Evolutionary conservation across 116 monocot genomes (phyloP), one percentile per base, ranked within the genome.

Genomic region (Iris pallida): DNA sequence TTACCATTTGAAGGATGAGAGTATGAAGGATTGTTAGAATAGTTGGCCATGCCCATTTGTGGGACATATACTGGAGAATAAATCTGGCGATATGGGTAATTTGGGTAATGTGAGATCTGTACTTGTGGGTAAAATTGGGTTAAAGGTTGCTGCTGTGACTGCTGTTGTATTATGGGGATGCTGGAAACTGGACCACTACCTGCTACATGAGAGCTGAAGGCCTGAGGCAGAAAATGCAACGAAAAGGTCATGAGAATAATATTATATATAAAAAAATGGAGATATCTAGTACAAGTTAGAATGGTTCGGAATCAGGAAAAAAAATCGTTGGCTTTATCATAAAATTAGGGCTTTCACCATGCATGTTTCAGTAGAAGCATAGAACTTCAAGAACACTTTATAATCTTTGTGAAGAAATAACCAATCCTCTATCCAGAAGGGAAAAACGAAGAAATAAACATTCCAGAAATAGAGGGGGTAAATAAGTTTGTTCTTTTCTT

Each of bases 81-180:
- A 63, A 92, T 64, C 13, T 88, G 91, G 13, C 88, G 88, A 20
- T 83, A 88, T 8, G 88, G 88, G 16, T 85, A 88, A 74, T 83
- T 88, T 65, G 86, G 75, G 59, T 64, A 92, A 47, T 85, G 85
- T 41, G 88, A 72, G 58, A 92, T 70, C 46, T 88, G 88, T 52
- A 88, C 49, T 65, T 78, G 88, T 8, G 82, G 85, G 57, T 88
- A 92, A 41, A 92, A 44, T 47, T 85, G 86, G 7, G 85, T 63
- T 12, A 85, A 43, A 0, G 69, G 69, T 55, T 85, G 89, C 41
- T 73, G 83, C 44, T 81, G 90, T 59, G 81, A 75, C 41, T 75
- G 83, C 44, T 81, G 90, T 59, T 83, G 78, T 41, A 41, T 18
- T 49, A 76, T 40, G 9, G 65, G 59, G 2, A 63, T n/a, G 63